Base-by-base conservation (phyloP, 345 rosid species). In the Schrenkiella parvula region DNA sequence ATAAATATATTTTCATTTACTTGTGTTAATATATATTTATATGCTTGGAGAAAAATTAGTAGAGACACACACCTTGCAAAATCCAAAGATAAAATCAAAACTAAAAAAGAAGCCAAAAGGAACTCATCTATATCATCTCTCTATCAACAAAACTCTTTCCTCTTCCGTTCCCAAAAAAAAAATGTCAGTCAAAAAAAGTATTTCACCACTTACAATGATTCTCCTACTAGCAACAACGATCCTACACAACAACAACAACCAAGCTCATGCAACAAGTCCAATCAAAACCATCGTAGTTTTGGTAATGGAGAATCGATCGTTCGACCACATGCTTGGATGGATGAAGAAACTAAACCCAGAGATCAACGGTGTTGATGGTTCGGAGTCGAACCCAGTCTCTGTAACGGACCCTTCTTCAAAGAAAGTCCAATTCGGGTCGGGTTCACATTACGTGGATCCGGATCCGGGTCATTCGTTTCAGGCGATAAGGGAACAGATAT, bases 241-340 rank as follows among this genome's bases (percentile, higher is more conserved):
- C 39, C 29, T 72, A 54, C 22, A 62, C 41, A 25, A 34, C 41
- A 44, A 62, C 41, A 25, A 34, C 41, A 44, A 31, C 74, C 72
- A 59, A 35, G 73, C 18, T 72, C 54, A 68, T 14, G 82, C 75
- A 8, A 56, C 60, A 18, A 67, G 72, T 32, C 89, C 92, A 6
- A 86, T 93, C 72, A 84, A 85, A 71, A 89, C 89, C 22, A 68
- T 93, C 0, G 96, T 93, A 2, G 88, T 91, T 1, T 59, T 93
- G 0, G 97, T 93, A 17, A 93, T 91, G 98, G 98, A 93, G 66
- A 93, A 93, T 72, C 78, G 98, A 51, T 93, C 98, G 0, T 91
- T 93, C 52, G 98, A 93, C 61, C 98, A 91, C 85, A 93, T 91
- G 97, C 80, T 93, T 3, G 98, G 98, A 0, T 91, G 98, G 98